Conservation (phyloP, 148 eudicot species). For the Chenopodium formosanum region DNA sequence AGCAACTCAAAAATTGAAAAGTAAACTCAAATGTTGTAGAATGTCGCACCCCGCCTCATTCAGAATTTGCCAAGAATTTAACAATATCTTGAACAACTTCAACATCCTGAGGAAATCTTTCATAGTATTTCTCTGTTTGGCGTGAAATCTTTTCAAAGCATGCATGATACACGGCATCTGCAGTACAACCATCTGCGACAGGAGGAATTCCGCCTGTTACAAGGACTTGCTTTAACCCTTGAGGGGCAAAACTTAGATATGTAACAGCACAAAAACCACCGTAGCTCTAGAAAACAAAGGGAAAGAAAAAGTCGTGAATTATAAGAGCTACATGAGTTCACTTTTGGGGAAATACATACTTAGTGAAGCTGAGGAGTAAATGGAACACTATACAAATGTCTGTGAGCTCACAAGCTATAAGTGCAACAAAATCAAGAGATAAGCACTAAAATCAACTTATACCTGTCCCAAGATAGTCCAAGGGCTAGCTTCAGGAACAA, state of each 20-base stretch:
- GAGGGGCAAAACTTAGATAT: slow-evolving; percentile 92
- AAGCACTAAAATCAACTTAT: slow-evolving; percentile 4
- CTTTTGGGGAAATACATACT: not conserved
- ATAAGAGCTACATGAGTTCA: not conserved
- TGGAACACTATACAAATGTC: not conserved
- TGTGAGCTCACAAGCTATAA: not conserved
- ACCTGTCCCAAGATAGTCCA: slow-evolving; percentile 99
- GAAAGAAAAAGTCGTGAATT: slow-evolving; percentile 2
- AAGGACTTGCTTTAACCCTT: slow-evolving; percentile 87
- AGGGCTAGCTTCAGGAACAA: slow-evolving; percentile 77
- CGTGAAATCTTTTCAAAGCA: slow-evolving; percentile 57
- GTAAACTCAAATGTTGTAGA: not conserved
- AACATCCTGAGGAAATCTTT: slow-evolving; percentile 85
- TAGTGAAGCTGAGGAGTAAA: not conserved
- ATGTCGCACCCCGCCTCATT: slow-evolving; percentile 79
- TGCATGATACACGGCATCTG: slow-evolving; percentile 70
- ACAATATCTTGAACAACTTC: slow-evolving; percentile 70
- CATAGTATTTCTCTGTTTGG: slow-evolving; percentile 84
- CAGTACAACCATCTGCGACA: slow-evolving; percentile 69
- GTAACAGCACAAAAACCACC: slow-evolving; percentile 96
- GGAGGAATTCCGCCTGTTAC: slow-evolving; percentile 95
- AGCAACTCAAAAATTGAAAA: not conserved
- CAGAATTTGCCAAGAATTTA: slow-evolving; percentile 56
- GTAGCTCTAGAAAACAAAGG: slow-evolving; percentile 55
- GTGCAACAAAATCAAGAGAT: slow-evolving; percentile 1